Evolutionary conservation across 2,329 filamentous ascomycete species (phyloP).

Genomic region (Talaromyces sp.): DNA sequence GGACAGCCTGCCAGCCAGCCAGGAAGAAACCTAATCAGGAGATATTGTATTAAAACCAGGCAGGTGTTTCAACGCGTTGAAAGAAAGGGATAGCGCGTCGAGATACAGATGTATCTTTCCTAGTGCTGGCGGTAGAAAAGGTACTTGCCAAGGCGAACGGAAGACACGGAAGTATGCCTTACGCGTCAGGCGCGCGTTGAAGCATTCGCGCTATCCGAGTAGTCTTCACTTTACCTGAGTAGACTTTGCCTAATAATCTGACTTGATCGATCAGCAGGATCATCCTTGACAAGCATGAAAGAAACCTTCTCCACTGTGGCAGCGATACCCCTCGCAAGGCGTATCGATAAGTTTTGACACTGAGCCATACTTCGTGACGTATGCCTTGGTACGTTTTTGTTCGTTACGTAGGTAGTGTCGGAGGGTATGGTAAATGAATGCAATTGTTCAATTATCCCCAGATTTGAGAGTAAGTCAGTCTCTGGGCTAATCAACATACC

Average conservation of each 20-base stretch:
- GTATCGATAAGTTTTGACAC: not conserved
- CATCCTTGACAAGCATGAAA: conserved; percentile 2
- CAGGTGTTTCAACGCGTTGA: conserved; percentile 6
- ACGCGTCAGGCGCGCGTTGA: conserved; percentile 10
- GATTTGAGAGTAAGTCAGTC: not conserved
- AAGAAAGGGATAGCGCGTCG: conserved; percentile 5
- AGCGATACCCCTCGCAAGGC: not conserved
- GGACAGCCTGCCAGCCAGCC: not conserved
- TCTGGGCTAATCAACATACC: not conserved
- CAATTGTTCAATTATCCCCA: not conserved
- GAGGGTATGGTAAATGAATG: not conserved
- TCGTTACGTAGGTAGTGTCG: not conserved
- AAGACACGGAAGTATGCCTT: conserved; percentile 1
- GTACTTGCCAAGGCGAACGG: not conserved
- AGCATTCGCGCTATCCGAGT: not conserved
- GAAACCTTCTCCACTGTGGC: not conserved
- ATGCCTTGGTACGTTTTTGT: not conserved
- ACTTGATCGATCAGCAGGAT: not conserved
- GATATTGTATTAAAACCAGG: not conserved
- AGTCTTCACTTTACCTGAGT: not conserved
- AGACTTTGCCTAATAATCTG: not conserved
- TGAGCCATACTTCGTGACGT: not conserved
- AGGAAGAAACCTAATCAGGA: not conserved
- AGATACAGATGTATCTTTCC: not conserved
- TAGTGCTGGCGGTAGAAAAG: not conserved